Evolutionary conservation across 2,329 filamentous ascomycete species (phyloP), one percentile per base, ranked within the genome.

Genomic region (Dactylellina leptospora): DNA sequence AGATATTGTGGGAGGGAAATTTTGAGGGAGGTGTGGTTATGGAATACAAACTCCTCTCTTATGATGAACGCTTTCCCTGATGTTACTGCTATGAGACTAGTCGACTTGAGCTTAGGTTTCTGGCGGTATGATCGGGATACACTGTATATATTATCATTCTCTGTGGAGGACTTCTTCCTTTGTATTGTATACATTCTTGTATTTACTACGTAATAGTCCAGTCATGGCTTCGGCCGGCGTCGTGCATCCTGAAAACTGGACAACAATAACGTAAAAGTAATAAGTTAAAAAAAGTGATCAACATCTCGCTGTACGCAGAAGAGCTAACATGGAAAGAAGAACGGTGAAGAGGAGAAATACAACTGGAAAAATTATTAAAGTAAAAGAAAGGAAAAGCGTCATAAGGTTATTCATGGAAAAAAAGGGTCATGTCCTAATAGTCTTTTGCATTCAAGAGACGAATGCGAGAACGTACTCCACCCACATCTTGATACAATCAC

Each of bases 131-230:
- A 40, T 59, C 16, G 23, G 33, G 53, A 23, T 25, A 47, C 55
- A 48, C 42, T 72, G 68, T 72, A 72, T 45, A 72, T 72, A 72
- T 71, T 64, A 63, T 58, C 53, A 40, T 63, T 51, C 50, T 56
- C 58, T 30, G 16, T 9, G 28, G 40, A 28, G 23, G 47, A 40
- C 22, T 55, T 5, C 2, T 42, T 23, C 30, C 8, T 25, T 51
- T 28, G 45, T 51, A 51, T 28, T 54, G 38, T 44, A 61, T 50
- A 60, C 45, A 48, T 59, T 60, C 33, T 23, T 72, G 53, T 64
- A 72, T 64, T 42, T 64, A 64, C 30, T 64, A 72, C 27, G 59
- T 63, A 63, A 62, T 58, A 59, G 55, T 64, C 68, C 59, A 64
- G 59, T 60, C 68, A 59, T 59, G 53, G 45, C 48, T 47, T 58